These are phyloP conservation scores for Gloeophyllum trabeum DNA, from an alignment of 768 basidiomycete genomes.

Conservation along the genomic window DNA sequence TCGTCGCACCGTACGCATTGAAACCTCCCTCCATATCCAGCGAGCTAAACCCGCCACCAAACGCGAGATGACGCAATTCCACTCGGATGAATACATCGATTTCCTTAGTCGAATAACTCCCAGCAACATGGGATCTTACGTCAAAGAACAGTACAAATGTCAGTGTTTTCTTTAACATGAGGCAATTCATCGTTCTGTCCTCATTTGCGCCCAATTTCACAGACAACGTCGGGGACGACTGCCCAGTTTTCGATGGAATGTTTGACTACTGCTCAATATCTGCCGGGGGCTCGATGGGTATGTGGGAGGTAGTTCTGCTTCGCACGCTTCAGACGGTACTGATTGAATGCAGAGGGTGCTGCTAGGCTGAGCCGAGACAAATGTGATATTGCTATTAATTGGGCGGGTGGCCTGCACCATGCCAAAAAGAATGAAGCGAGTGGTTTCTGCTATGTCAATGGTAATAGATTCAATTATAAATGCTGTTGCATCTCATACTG, in stretches of 20 bases:
- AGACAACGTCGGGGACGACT: constrained; percentile 99
- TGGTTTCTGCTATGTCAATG: constrained; percentile 98
- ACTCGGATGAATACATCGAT: constrained; percentile 98
- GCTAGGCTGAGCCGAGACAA: constrained; percentile 92
- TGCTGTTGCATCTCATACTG: neutral
- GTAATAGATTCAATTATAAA: constrained; percentile 24
- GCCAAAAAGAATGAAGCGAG: constrained; percentile 99
- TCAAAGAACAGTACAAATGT: constrained; percentile 97
- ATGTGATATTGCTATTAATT: constrained; percentile 98
- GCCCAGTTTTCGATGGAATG: constrained; percentile 95
- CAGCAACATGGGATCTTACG: constrained; percentile 86
- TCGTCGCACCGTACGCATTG: neutral
- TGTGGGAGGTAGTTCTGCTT: constrained; percentile 10
- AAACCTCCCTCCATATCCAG: constrained; percentile 27
- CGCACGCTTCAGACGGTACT: neutral
- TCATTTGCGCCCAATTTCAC: constrained; percentile 1
- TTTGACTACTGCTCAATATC: constrained; percentile 99
- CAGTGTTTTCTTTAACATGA: constrained; percentile 12
- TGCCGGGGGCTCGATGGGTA: constrained; percentile 99
- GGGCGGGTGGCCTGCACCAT: constrained; percentile 98
- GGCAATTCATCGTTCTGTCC: neutral
- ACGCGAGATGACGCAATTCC: constrained; percentile 99
- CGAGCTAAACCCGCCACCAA: constrained; percentile 98
- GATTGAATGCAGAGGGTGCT: constrained; percentile 74
- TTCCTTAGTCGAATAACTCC: constrained; percentile 91